phyloP scores from a whole-genome alignment of 495 filamentous ascomycete genomes.

The Talaromyces ruber region DNA sequence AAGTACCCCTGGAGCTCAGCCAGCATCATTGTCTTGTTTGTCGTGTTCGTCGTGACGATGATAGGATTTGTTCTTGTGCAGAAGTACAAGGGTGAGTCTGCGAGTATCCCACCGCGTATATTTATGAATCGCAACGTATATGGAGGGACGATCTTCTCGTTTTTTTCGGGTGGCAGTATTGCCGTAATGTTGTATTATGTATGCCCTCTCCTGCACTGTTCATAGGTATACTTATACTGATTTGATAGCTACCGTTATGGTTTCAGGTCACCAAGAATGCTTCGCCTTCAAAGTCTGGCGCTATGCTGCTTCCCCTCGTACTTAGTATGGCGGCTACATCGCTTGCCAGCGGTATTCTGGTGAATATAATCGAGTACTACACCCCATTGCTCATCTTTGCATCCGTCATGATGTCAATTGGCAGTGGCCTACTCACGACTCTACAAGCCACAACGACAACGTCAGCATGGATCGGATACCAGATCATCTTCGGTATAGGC shows the following conservation, averaged over 20 bases:
- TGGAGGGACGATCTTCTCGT: constrained; percentile 32
- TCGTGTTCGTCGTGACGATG: constrained; percentile 49
- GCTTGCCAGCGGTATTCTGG: constrained; percentile 11
- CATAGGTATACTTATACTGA: constrained; percentile 2
- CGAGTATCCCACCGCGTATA: constrained; percentile 56
- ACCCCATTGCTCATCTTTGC: constrained; percentile 48
- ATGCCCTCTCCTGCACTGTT: background rate
- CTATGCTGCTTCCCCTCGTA: constrained; percentile 20
- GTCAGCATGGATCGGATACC: constrained; percentile 18
- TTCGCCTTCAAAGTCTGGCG: constrained; percentile 19
- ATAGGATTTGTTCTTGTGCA: constrained; percentile 50
- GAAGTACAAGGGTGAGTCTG: constrained; percentile 48
- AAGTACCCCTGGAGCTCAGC: constrained; percentile 42
- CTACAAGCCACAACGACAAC: constrained; percentile 10
- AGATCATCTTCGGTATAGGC: constrained; percentile 17
- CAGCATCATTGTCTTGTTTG: constrained; percentile 44
- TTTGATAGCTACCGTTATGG: constrained; percentile 24
- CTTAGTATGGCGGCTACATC: constrained; percentile 12
- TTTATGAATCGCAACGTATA: constrained; percentile 52
- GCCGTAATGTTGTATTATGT: constrained; percentile 16
- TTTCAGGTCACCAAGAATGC: constrained; percentile 26
- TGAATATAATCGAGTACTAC: constrained; percentile 20
- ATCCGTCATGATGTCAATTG: background rate
- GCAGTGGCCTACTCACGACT: constrained; percentile 22
- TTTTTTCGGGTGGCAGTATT: constrained; percentile 42